Conservation (phyloP, 2,329 filamentous ascomycete species). For the Verticillium isaacii region DNA sequence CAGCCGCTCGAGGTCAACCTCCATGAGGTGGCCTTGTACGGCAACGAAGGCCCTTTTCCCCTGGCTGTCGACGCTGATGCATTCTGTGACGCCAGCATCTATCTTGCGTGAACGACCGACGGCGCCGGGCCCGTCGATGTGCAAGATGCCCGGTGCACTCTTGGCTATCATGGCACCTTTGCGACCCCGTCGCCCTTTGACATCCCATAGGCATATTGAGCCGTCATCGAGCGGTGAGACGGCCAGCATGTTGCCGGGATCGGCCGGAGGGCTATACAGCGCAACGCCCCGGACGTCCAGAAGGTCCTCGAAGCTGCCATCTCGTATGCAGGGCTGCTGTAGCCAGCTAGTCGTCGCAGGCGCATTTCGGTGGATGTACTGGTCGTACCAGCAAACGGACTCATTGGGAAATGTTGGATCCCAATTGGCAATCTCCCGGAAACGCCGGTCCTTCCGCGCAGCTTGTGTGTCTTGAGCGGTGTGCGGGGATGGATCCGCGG, state of each 20-base stretch:
- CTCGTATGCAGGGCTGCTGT: slow-evolving; percentile 49
- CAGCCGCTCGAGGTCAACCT: slow-evolving; percentile 75
- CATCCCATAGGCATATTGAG: slow-evolving; percentile 82
- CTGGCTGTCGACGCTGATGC: slow-evolving; percentile 71
- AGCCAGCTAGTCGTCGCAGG: slow-evolving; percentile 75
- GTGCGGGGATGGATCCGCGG: neutral
- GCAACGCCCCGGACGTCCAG: slow-evolving; percentile 72
- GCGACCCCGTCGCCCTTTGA: slow-evolving; percentile 48
- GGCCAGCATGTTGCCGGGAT: slow-evolving; percentile 46
- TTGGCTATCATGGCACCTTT: slow-evolving; percentile 61
- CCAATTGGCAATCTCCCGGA: slow-evolving; percentile 71
- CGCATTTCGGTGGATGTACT: slow-evolving; percentile 79
- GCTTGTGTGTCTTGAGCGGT: slow-evolving; percentile 8
- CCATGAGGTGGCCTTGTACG: slow-evolving; percentile 69
- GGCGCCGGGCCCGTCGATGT: slow-evolving; percentile 44
- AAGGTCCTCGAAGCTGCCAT: slow-evolving; percentile 36
- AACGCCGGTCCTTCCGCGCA: slow-evolving; percentile 31
- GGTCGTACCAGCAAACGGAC: slow-evolving; percentile 76
- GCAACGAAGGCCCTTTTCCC: slow-evolving; percentile 72
- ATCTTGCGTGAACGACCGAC: slow-evolving; percentile 56
- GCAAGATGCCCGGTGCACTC: slow-evolving; percentile 64
- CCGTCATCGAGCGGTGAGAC: slow-evolving; percentile 82
- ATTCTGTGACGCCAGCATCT: slow-evolving; percentile 72
- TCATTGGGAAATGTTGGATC: slow-evolving; percentile 72
- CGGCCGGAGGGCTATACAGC: slow-evolving; percentile 51